These are phyloP conservation scores for Thermoascus crustaceus DNA, from an alignment of 2,329 filamentous ascomycete species.

Conservation along the genomic window DNA sequence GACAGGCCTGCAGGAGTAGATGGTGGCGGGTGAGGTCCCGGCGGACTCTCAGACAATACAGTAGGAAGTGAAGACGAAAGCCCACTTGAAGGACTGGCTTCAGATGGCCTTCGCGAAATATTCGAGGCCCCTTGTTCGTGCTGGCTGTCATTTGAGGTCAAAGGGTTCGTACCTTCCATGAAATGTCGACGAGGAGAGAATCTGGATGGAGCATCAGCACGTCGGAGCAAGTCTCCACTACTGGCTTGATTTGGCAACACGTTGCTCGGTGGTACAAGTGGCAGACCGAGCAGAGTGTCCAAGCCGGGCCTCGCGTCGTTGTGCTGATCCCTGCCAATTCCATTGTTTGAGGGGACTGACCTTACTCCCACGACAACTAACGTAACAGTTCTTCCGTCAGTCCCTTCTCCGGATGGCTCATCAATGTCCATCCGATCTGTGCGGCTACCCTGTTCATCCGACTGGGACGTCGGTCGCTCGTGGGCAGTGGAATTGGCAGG, in stretches of 20 bases:
- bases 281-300: constrained; percentile 40
- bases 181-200: constrained; percentile 48
- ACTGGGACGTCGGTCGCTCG: constrained; percentile 17
- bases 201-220: constrained; percentile 47
- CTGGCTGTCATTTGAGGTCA: constrained; percentile 45
- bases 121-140: constrained; percentile 41
- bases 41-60: constrained; percentile 46
- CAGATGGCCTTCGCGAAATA: constrained; percentile 24
- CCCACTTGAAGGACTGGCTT: constrained; percentile 20
- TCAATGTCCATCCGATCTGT: constrained; percentile 33
- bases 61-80: constrained; percentile 33
- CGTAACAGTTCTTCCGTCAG: constrained; percentile 54
- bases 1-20: constrained; percentile 55
- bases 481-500: constrained; percentile 16
- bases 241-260: constrained; percentile 34
- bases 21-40: constrained; percentile 53
- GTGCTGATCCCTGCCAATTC: constrained; percentile 37
- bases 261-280: constrained; percentile 36
- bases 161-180: constrained; percentile 44
- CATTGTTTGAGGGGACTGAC: constrained; percentile 51
- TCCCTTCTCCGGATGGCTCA: constrained; percentile 32
- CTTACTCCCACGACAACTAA: constrained; percentile 63
- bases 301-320: constrained; percentile 34
- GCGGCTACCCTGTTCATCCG: constrained; percentile 16
- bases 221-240: constrained; percentile 44